Conservation (phyloP, 2,329 filamentous ascomycete genomes). For the Triangularia verruculosa region DNA sequence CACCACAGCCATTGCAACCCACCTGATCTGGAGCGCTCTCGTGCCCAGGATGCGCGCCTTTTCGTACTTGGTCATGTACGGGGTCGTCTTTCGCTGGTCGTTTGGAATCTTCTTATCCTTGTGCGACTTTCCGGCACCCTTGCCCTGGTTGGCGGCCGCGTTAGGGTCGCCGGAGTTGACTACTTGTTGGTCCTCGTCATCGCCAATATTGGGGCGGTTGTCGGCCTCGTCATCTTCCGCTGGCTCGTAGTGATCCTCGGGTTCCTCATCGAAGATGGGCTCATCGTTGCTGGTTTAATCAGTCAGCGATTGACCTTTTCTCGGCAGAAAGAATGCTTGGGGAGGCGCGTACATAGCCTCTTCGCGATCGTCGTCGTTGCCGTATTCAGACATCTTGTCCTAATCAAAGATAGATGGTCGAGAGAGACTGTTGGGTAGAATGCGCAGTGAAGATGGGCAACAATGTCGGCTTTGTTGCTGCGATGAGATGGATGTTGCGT, state of each 20-base stretch:
- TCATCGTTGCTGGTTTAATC: conserved; percentile 56
- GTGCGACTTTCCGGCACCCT: conserved; percentile 53
- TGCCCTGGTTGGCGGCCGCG: conserved; percentile 54
- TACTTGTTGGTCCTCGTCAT: conserved; percentile 53
- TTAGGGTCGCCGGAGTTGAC: conserved; percentile 57
- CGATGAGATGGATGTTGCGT: conserved; percentile 6
- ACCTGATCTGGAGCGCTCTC: conserved; percentile 93
- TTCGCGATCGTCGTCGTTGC: conserved; percentile 61
- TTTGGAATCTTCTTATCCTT: conserved; percentile 88
- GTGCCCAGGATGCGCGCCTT: conserved; percentile 89
- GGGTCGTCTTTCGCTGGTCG: conserved; percentile 85
- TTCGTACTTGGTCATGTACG: conserved; percentile 99
- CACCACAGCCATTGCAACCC: conserved; percentile 30
- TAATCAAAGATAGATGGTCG: background rate
- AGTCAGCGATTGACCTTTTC: conserved; percentile 4
- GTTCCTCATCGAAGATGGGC: conserved; percentile 69
- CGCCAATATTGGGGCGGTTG: conserved; percentile 49
- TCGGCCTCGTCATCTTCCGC: conserved; percentile 53
- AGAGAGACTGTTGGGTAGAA: background rate
- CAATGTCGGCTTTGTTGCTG: conserved; percentile 14
- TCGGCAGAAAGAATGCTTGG: background rate
- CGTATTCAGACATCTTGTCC: conserved; percentile 67
- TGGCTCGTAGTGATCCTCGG: conserved; percentile 58
- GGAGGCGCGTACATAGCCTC: conserved; percentile 31
- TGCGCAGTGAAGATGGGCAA: conserved; percentile 6